These are phyloP conservation scores for Sordariomycetes sp. DNA, from an alignment of 2,329 filamentous ascomycete genomes.

Conservation along the genomic window DNA sequence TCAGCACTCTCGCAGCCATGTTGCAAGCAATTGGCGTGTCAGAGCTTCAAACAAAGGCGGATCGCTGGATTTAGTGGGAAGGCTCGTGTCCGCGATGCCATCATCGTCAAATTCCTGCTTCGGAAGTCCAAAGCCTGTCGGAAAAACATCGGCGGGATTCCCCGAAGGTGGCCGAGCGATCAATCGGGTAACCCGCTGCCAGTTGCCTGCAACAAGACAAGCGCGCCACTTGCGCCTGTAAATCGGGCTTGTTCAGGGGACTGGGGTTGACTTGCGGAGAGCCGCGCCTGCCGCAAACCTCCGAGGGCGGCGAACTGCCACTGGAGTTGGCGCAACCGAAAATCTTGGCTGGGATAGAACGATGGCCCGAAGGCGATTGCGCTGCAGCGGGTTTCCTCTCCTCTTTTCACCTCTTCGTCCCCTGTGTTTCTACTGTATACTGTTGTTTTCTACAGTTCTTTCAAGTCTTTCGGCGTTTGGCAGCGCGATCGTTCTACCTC, in stretches of 20 bases:
- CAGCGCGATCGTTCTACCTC: background rate
- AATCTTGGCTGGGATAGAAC: background rate
- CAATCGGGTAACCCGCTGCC: no score
- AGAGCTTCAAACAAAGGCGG: no score
- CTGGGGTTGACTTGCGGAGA: no score
- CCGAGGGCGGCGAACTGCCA: conserved; percentile 1
- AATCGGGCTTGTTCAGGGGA: no score
- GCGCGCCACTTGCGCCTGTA: background rate
- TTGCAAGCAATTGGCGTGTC: conserved; percentile 3
- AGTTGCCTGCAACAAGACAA: no score
- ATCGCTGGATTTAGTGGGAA: background rate
- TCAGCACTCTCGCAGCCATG: conserved; percentile 52
- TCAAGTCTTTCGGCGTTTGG: background rate
- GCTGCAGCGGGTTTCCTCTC: background rate
- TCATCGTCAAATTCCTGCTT: conserved; percentile 1
- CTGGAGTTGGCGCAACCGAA: background rate
- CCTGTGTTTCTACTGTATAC: background rate
- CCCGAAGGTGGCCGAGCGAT: no score
- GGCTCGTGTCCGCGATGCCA: background rate
- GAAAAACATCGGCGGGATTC: conserved; percentile 2
- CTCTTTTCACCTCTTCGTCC: background rate
- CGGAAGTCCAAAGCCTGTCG: background rate
- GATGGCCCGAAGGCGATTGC: background rate
- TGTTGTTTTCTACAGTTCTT: background rate
- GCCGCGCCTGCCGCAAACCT: background rate